Evolutionary conservation across 2,329 filamentous ascomycete species (phyloP), one percentile per base, ranked within the genome.

Genomic region (Calonectria pauciramosa): DNA sequence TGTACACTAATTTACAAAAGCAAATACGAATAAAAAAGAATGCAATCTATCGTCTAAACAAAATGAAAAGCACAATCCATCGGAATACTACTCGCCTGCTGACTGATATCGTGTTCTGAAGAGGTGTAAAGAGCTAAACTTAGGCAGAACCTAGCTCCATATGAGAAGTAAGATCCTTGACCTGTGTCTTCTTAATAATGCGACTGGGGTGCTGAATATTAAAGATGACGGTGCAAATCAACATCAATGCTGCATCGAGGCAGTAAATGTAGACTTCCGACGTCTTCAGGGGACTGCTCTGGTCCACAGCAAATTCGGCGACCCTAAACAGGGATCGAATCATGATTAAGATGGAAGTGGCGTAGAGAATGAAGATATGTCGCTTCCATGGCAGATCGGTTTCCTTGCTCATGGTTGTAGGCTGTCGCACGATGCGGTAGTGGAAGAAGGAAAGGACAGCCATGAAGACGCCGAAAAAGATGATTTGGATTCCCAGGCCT

Each of bases 381-480:
- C 79, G 78, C 68, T 79, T 72, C 86, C 86, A 87, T 8, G 64
- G 51, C 44, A 52, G 18, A 4, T n/a, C 38, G 2, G 54, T 49
- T 34, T 36, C 26, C 1, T 20, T 34, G 32, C 32, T 2, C 79
- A 72, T 14, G 83, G 13, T 38, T 6, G 5, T n/a, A 13, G 79
- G 77, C 3, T 76, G 18, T 59, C 30, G 52, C 1, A 9, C 26
- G n/a, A 70, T 60, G 52, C 75, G 20, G 70, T 51, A 71, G 73
- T 91, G 86, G 80, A 90, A 91, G 0, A 88, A 74, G 0, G 84
- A 73, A 0, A 88, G 85, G 0, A 86, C 84, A 1, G 86, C 63
- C n/a, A 90, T 81, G 77, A 92, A 92, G 34, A 90, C 81, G 11
- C 84, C 84, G 71, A 92, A 91, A 60, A 90, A 86, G 30, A 89